Evolutionary conservation across 805 yeast genomes (phyloP).

Genomic region (Geotrichum ghanense): DNA sequence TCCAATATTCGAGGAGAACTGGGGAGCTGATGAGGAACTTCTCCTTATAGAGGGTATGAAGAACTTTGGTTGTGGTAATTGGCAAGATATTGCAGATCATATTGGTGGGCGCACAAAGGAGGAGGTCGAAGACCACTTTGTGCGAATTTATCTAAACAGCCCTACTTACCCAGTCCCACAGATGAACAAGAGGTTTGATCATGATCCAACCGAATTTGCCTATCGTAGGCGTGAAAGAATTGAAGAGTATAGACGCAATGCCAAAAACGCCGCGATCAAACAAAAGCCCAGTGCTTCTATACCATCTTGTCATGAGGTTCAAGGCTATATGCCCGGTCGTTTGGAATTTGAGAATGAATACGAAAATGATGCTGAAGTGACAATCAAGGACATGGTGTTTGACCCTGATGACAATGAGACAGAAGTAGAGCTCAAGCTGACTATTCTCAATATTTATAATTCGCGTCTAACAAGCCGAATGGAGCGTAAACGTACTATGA

Average conservation of each 20-base stretch:
- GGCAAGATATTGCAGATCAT: slow-evolving; percentile 97
- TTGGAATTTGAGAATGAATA: slow-evolving; percentile 93
- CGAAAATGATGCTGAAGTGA: slow-evolving; percentile 91
- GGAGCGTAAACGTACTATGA: slow-evolving; percentile 74
- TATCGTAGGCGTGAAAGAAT: slow-evolving; percentile 56
- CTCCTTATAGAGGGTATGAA: slow-evolving; percentile 85
- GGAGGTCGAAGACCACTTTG: slow-evolving; percentile 81
- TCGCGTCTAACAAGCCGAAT: slow-evolving; percentile 84
- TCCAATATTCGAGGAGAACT: slow-evolving; percentile 78
- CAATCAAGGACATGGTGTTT: slow-evolving; percentile 90
- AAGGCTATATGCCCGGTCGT: slow-evolving; percentile 98
- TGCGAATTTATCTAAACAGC: slow-evolving; percentile 55
- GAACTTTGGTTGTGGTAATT: slow-evolving; percentile 83
- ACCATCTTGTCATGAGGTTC: slow-evolving; percentile 93
- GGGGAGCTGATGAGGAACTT: slow-evolving; percentile 99
- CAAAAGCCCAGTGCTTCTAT: slow-evolving; percentile 84
- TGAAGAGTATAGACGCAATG: slow-evolving; percentile 48
- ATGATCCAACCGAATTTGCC: slow-evolving; percentile 60
- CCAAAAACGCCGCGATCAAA: slow-evolving; percentile 73
- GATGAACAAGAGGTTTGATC: slow-evolving; percentile 54
- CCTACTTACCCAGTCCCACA: slow-evolving; percentile 81
- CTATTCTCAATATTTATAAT: slow-evolving; percentile 81
- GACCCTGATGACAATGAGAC: slow-evolving; percentile 85
- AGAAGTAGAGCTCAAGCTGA: slow-evolving; percentile 81
- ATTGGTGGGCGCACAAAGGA: slow-evolving; percentile 87